A percentile compares a stretch with the other conserved stretches of the same genome.
Conservation (phyloP, 495 filamentous ascomycete genomes). For the Penicillium taxi region DNA sequence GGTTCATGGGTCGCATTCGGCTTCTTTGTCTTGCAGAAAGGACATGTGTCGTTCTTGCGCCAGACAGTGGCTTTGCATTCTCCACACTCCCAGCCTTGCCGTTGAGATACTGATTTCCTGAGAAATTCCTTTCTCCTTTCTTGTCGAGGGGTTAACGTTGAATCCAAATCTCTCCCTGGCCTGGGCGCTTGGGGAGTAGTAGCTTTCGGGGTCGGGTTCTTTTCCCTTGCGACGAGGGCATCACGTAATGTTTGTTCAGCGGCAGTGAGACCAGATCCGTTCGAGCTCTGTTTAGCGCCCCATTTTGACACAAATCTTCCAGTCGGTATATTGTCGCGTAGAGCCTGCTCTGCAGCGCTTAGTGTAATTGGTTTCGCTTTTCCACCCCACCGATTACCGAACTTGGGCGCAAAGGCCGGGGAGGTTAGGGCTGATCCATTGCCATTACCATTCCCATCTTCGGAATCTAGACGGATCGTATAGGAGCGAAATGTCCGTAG, state of each 20-base stretch:
- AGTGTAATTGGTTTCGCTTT: conserved; percentile 18
- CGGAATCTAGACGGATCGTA: conserved; percentile 16
- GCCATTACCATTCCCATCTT: conserved; percentile 9
- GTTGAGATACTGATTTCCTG: too few relatives aligned
- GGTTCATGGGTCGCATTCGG: too few relatives aligned
- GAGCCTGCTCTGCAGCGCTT: conserved; percentile 29
- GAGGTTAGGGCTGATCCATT: conserved; percentile 4
- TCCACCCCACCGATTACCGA: conserved; percentile 21
- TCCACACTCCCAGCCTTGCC: conserved; percentile 6
- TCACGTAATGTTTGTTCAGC: neutral
- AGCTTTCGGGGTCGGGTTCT: neutral
- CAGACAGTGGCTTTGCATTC: conserved; percentile 2
- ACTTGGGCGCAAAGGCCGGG: conserved; percentile 13
- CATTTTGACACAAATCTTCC: neutral
- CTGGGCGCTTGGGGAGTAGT: too few relatives aligned
- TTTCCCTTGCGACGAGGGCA: neutral
- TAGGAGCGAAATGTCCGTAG: conserved; percentile 27
- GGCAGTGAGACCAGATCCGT: neutral
- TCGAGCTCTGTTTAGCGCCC: too few relatives aligned
- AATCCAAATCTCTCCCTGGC: too few relatives aligned
- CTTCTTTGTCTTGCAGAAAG: conserved; percentile 3
- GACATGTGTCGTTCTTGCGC: neutral
- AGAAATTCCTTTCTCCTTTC: neutral
- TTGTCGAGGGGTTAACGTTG: too few relatives aligned
- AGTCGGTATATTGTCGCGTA: conserved; percentile 16